A percentile compares a stretch with the other conserved stretches of the same genome.
Evolutionary conservation across 2,329 filamentous ascomycete species (phyloP).

Genomic region (Aciculosporium take): DNA sequence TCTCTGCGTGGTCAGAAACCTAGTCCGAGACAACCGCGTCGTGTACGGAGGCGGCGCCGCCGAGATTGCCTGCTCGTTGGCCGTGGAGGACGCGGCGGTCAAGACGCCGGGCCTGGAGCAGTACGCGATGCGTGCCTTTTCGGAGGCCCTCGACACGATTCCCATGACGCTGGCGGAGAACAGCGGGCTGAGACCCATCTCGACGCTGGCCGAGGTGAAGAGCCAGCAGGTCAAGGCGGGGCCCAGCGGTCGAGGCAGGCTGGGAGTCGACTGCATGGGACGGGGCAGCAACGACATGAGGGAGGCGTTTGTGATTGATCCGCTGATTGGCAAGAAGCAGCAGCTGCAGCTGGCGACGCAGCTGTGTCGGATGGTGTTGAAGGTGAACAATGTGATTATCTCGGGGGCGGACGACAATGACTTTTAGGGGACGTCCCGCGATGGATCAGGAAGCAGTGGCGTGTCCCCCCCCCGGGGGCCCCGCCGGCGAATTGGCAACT

Average conservation of each 20-base stretch:
- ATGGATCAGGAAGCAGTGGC: too few relatives aligned
- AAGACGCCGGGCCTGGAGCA: conserved; percentile 96
- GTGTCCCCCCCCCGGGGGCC: too few relatives aligned
- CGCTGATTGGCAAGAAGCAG: conserved; percentile 94
- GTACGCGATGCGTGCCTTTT: conserved; percentile 96
- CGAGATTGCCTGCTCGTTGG: conserved; percentile 91
- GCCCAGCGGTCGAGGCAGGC: conserved; percentile 35
- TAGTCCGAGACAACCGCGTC: conserved; percentile 90
- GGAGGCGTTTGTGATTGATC: conserved; percentile 95
- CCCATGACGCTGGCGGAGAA: conserved; percentile 97
- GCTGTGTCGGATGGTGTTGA: conserved; percentile 93
- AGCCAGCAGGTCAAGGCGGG: conserved; percentile 80
- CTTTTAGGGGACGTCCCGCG: too few relatives aligned
- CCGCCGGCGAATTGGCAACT: too few relatives aligned
- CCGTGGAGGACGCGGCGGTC: conserved; percentile 86
- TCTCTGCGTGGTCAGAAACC: conserved; percentile 90
- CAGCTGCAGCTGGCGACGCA: conserved; percentile 94
- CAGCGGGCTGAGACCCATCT: conserved; percentile 88
- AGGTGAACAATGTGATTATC: conserved; percentile 94
- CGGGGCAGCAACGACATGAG: conserved; percentile 94
- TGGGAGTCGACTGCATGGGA: conserved; percentile 97
- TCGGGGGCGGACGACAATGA: conserved; percentile 77
- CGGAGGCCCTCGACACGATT: conserved; percentile 82
- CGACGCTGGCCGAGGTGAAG: conserved; percentile 89
- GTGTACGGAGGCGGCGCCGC: conserved; percentile 95